Evolutionary conservation across 2,329 filamentous ascomycete genomes (phyloP).

Genomic region (Curvularia verruculosa): DNA sequence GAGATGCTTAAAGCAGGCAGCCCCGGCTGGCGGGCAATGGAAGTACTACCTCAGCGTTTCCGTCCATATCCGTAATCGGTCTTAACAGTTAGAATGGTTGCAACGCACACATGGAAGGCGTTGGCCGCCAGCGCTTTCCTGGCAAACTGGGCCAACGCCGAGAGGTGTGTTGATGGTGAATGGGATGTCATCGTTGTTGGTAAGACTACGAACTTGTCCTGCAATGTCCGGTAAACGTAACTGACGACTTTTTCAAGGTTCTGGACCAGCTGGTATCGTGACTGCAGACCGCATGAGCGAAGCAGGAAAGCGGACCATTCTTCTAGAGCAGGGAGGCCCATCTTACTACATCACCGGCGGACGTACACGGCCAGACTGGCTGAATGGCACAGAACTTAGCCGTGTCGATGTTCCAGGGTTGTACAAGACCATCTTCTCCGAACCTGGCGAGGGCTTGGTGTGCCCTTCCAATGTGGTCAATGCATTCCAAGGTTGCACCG

Average conservation of each 20-base stretch:
- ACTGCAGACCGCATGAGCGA: constrained; percentile 60
- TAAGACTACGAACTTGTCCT: constrained; percentile 1
- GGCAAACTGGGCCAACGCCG: constrained; percentile 5
- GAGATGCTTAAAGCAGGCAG: constrained; percentile 8
- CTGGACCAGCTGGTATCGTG: constrained; percentile 61
- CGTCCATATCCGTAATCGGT: neutral
- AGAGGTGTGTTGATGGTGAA: constrained; percentile 16
- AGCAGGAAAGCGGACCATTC: constrained; percentile 58
- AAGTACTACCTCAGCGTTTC: neutral
- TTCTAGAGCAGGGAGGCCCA: constrained; percentile 59
- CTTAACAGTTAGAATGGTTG: constrained; percentile 12
- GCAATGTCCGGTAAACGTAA: neutral
- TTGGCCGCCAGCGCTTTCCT: constrained; percentile 18
- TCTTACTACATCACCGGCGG: constrained; percentile 59
- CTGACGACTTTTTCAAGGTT: constrained; percentile 31
- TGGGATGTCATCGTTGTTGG: constrained; percentile 36
- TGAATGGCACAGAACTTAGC: constrained; percentile 55
- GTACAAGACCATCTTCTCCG: constrained; percentile 58
- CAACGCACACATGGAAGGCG: constrained; percentile 15
- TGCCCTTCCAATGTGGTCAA: constrained; percentile 51
- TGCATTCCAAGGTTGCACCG: constrained; percentile 58
- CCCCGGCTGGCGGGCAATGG: neutral
- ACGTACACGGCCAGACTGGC: constrained; percentile 56
- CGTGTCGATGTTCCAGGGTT: constrained; percentile 62
- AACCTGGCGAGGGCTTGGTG: constrained; percentile 45